These are phyloP conservation scores for Diplodia scrobiculata DNA, from an alignment of 2,329 filamentous ascomycete species.

Conservation along the genomic window DNA sequence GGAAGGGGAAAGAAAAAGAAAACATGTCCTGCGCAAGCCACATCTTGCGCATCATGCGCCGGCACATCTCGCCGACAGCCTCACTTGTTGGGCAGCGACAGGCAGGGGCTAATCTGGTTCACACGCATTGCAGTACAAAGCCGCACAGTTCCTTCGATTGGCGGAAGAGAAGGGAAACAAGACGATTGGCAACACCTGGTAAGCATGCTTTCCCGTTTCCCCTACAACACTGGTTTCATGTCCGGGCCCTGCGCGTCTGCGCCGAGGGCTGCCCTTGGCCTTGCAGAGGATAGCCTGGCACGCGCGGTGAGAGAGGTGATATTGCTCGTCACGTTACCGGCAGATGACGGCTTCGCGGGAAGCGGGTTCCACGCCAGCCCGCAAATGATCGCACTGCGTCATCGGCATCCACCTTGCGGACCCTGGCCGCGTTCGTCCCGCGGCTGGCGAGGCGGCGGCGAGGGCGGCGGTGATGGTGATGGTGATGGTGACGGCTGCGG, in stretches of 20 bases:
- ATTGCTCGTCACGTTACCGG: conserved; percentile 19
- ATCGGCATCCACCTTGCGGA: conserved; percentile 18
- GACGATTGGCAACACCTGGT: conserved; percentile 93
- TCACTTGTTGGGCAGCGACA: conserved; percentile 48
- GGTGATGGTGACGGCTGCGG: background rate
- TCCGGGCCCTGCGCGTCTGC: background rate
- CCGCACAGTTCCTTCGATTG: conserved; percentile 88
- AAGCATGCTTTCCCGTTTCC: conserved; percentile 50
- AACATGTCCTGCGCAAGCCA: conserved; percentile 25
- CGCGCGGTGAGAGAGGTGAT: too few relatives aligned
- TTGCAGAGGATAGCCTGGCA: too few relatives aligned
- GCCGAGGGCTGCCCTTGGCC: background rate
- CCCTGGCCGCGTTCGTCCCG: conserved; percentile 20
- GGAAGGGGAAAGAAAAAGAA: conserved; percentile 2
- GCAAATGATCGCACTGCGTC: conserved; percentile 15
- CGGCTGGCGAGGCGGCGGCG: conserved; percentile 7
- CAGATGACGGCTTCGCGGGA: conserved; percentile 6
- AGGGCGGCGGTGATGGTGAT: conserved; percentile 11
- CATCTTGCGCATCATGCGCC: conserved; percentile 11
- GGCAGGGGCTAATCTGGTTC: conserved; percentile 29
- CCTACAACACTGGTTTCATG: conserved; percentile 21
- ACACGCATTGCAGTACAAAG: conserved; percentile 63
- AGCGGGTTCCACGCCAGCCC: conserved; percentile 11
- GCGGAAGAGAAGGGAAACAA: conserved; percentile 88
- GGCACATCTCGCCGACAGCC: conserved; percentile 35